These are phyloP conservation scores for Starmerella apis DNA, from an alignment of 805 yeast genomes.

Conservation along the genomic window DNA sequence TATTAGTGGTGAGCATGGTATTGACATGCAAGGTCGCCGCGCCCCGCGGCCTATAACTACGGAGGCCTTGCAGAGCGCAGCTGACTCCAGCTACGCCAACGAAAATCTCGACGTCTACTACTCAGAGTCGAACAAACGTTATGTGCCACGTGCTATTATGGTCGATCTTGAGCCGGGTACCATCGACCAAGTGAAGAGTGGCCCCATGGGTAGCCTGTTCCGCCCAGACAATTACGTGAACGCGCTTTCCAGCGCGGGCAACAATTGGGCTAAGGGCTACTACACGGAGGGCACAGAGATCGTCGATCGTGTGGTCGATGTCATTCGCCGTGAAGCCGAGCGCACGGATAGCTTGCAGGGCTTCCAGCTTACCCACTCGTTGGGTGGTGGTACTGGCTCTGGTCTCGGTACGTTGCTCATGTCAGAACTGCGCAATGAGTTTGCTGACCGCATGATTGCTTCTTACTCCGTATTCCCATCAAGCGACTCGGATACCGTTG, in stretches of 20 bases:
- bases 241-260: constrained; percentile 90
- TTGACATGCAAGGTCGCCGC: constrained; percentile 32
- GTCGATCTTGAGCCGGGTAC: constrained; percentile 94
- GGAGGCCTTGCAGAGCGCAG: constrained; percentile 5
- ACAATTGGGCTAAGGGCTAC: constrained; percentile 95
- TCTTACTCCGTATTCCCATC: constrained; percentile 90
- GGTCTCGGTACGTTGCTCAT: constrained; percentile 90
- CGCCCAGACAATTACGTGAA: constrained; percentile 86
- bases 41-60: constrained; percentile 3
- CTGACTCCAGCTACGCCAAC: constrained; percentile 24
- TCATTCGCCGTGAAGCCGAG: constrained; percentile 87
- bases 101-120: constrained; percentile 70
- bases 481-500: constrained; percentile 86
- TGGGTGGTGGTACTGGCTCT: constrained; percentile 92
- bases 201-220: constrained; percentile 72
- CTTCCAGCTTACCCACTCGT: constrained; percentile 75
- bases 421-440: constrained; percentile 80
- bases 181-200: constrained; percentile 70
- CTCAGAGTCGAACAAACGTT: constrained; percentile 68
- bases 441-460: constrained; percentile 92
- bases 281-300: constrained; percentile 95
- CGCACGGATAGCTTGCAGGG: constrained; percentile 89
- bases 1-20: constrained; percentile 35
- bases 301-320: constrained; percentile 80
- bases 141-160: constrained; percentile 86